Evolutionary conservation across 305 asterid species (phyloP).

Genomic region (Solanum hybrid): DNA sequence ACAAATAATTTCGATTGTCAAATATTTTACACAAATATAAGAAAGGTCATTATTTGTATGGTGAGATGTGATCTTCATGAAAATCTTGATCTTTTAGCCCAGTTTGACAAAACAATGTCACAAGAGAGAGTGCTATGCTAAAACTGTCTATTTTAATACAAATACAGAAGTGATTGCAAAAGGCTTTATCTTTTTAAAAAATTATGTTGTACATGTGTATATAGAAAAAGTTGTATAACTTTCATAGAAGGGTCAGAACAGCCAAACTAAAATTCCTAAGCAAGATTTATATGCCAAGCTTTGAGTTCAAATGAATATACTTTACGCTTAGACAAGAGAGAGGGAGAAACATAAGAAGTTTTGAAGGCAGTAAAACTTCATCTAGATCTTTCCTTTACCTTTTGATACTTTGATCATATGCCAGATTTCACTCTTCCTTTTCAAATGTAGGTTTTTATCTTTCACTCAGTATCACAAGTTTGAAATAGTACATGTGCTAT

Average conservation of each 20-base stretch:
- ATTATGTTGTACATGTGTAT: not conserved
- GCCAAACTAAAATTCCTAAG: not conserved
- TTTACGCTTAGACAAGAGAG: not conserved
- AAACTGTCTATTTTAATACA: not conserved
- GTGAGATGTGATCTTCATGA: not conserved
- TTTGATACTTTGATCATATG: not conserved
- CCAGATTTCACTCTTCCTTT: not conserved
- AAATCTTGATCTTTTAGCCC: not conserved
- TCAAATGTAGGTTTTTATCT: not conserved
- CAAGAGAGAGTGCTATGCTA: not conserved
- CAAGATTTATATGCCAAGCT: not conserved
- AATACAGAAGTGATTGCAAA: not conserved
- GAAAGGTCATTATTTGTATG: not conserved
- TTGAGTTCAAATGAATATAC: not conserved
- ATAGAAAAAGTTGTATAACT: not conserved
- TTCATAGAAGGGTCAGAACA: not conserved
- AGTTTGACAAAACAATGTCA: not conserved
- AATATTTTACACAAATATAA: too few relatives aligned
- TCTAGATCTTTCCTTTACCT: not conserved
- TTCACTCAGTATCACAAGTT: not conserved
- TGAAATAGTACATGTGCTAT: not conserved
- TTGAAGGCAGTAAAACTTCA: too few relatives aligned
- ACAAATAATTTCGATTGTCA: not conserved
- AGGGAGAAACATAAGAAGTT: not conserved
- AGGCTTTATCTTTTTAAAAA: not conserved